Conservation (phyloP, 208 protist species). For the Wallacemonas sp. region DNA sequence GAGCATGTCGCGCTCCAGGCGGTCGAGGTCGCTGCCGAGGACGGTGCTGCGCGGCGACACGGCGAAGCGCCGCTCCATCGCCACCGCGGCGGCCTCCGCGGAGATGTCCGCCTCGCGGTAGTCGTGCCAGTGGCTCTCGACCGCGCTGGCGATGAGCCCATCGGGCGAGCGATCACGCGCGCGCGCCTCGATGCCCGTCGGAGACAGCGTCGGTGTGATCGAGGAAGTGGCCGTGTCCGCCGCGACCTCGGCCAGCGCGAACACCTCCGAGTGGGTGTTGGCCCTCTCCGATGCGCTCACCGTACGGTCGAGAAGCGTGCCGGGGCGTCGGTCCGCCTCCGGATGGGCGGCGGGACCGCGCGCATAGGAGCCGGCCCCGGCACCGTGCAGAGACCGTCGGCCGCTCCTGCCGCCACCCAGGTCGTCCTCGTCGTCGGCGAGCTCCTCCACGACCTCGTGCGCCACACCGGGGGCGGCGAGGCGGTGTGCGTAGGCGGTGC, state of each 20-base stretch:
- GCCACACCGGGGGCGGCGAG: constrained; percentile 3
- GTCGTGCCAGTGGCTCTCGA: constrained; percentile 14
- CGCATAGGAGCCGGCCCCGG: too few relatives aligned
- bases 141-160: constrained; percentile 10
- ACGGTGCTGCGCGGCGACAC: constrained; percentile 64
- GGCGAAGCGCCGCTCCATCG: constrained; percentile 38
- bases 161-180: neutral
- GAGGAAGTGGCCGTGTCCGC: too few relatives aligned
- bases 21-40: constrained; percentile 78
- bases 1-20: constrained; percentile 74
- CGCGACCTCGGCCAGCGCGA: neutral
- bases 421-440: constrained; percentile 5
- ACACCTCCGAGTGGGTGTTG: constrained; percentile 3
- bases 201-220: too few relatives aligned
- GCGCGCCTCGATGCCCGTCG: neutral
- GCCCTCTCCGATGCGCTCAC: neutral
- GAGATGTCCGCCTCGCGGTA: constrained; percentile 2
- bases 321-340: too few relatives aligned
- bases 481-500: constrained; percentile 2
- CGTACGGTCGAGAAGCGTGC: constrained; percentile 4
- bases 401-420: neutral
- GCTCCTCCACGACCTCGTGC: neutral
- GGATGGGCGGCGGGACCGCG: too few relatives aligned
- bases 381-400: neutral
- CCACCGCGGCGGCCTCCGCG: constrained; percentile 1